Percentiles rank a stretch among this genome's conserved stretches.
Evolutionary conservation across 1,284 basidiomycete genomes (phyloP).

Genomic region (Inonotus obliquus): DNA sequence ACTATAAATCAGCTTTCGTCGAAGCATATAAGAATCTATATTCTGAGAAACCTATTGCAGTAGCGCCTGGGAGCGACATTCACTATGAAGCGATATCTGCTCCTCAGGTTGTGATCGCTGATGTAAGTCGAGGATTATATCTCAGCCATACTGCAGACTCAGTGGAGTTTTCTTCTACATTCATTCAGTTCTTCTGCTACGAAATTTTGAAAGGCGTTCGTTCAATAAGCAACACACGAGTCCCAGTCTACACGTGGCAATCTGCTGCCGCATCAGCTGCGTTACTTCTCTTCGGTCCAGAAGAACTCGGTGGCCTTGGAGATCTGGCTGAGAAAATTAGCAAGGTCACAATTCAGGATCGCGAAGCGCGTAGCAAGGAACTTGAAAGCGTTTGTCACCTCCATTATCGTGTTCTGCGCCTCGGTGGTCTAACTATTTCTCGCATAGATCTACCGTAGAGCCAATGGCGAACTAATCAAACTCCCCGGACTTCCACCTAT

Average conservation of each 20-base stretch:
- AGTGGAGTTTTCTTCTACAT: neutral
- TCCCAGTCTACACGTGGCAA: slow-evolving; percentile 9
- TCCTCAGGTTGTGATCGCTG: slow-evolving; percentile 10
- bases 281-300: slow-evolving; percentile 2
- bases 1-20: neutral
- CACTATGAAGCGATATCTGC: neutral
- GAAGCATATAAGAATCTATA: slow-evolving; percentile 6
- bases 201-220: neutral
- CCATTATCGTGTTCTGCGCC: neutral
- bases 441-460: slow-evolving; percentile 3
- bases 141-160: neutral
- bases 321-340: slow-evolving; percentile 6
- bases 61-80: neutral
- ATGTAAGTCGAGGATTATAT: slow-evolving; percentile 7
- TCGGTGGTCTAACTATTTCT: neutral
- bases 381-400: neutral
- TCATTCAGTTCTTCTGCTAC: slow-evolving; percentile 3
- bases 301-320: slow-evolving; percentile 7
- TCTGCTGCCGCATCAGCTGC: neutral
- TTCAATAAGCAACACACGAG: neutral
- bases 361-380: neutral
- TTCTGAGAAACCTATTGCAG: neutral
- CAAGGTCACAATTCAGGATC: neutral
- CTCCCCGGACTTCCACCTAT: slow-evolving; percentile 12
- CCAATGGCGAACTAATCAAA: slow-evolving; percentile 1